Percentiles rank a stretch among this genome's conserved stretches.
These are phyloP conservation scores for Dactylonectria estremocensis DNA, from an alignment of 2,329 filamentous ascomycete genomes.

Conservation along the genomic window DNA sequence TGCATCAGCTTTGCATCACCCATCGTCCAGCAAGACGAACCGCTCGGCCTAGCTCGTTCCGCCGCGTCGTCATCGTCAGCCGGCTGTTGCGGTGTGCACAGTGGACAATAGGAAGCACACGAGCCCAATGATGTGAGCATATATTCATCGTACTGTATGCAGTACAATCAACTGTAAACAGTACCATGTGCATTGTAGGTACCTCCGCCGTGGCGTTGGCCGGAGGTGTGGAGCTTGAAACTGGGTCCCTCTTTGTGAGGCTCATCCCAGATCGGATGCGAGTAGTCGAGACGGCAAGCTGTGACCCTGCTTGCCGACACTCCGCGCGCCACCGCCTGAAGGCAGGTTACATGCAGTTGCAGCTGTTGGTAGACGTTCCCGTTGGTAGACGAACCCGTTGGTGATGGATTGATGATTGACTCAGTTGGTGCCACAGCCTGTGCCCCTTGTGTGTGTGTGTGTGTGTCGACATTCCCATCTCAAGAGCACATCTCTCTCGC, in stretches of 20 bases:
- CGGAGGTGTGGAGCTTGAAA: constrained; percentile 1
- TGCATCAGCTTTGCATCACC: no score
- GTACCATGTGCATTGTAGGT: no score
- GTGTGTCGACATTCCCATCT: background rate
- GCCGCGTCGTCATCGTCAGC: background rate
- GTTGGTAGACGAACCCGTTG: background rate
- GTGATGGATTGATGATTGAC: background rate
- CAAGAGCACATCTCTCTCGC: constrained; percentile 10
- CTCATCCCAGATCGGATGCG: background rate
- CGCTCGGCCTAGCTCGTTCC: background rate
- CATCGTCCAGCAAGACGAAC: background rate
- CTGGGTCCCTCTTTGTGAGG: constrained; percentile 7
- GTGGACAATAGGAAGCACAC: background rate
- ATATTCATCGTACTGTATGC: no score
- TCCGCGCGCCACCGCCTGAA: background rate
- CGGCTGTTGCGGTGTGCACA: background rate
- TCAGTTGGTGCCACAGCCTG: background rate
- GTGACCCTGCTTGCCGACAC: background rate
- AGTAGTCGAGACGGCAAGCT: constrained; percentile 1
- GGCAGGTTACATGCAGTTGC: background rate
- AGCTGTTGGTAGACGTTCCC: background rate
- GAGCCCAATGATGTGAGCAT: background rate
- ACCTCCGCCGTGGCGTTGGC: constrained; percentile 4
- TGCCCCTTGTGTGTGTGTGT: background rate
- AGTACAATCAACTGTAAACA: no score